Evolutionary conservation across 208 protist species (phyloP), one percentile per base, ranked within the genome.

Genomic region (Vickermania ingenoplastis): DNA sequence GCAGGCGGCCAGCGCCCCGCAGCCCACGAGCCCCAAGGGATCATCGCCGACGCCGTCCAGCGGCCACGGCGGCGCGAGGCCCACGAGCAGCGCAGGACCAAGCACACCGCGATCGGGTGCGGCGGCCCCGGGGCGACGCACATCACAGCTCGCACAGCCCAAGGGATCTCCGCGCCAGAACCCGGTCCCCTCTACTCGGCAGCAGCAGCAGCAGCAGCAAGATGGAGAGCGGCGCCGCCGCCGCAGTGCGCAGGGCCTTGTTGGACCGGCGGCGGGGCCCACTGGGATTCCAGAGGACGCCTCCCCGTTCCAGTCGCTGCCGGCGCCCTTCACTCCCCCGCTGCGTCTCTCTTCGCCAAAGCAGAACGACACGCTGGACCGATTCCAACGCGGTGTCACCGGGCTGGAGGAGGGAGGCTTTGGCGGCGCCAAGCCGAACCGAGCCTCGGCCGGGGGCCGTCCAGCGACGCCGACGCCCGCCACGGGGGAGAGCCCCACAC

Each of bases 361-460:
- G 36, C 11, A 17, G 11, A 45, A 28, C 5, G 48, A 59, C 0
- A 13, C 60, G n/a, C 14, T 71, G 0, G 57, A 71, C 25, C 65
- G 65, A 2, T 71, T 71, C 27, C 57, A 62, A 14, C 28, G 58
- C 4, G 53, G 65, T 26, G 54, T 71, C 48, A 36, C 50, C 41
- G 31, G 36, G 0, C 30, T 71, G 17, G 65, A 71, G 23, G 4
- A 14, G 59, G 21, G 51, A 2, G 27, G 50, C n/a, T n/a, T 22
- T 13, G 13, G 7, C 23, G 13, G 29, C 26, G 1, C 27, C 2
- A 11, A n/a, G 27, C 2, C 51, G 29, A 11, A 14, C 41, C 63
- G 56, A 59, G 31, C 58, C 53, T 49, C 63, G 49, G 22, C 63
- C 61, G 17, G 28, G 11, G 36, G 17, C 36, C 7, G 11, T 7